Conservation (phyloP, 768 basidiomycete genomes). For the Psilocybe cubensis region DNA sequence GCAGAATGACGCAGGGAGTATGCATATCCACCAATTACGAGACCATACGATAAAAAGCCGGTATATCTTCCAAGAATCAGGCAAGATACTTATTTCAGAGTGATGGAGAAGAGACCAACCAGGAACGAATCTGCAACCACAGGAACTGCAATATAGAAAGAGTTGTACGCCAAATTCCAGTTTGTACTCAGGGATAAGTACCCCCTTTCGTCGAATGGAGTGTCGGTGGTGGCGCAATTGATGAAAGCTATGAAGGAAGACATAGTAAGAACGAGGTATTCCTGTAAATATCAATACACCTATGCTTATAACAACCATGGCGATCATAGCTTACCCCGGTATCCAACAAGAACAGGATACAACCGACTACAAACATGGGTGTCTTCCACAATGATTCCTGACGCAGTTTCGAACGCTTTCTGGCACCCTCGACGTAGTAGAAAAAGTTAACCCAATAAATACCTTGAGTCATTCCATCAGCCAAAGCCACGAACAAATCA, state of each 20-base stretch:
- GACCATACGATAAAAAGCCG: slow-evolving; percentile 3
- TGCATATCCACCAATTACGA: background rate
- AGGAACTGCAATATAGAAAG: background rate
- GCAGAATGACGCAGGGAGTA: background rate
- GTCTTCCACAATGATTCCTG: background rate
- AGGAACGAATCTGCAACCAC: background rate
- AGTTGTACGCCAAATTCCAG: background rate
- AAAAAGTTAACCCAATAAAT: background rate
- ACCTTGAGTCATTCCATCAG: background rate
- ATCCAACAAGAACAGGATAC: background rate
- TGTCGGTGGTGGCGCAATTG: background rate
- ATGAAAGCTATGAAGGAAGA: background rate
- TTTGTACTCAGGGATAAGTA: background rate
- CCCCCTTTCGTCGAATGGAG: background rate
- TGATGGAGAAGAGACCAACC: background rate
- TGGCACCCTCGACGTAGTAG: background rate
- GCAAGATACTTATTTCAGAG: background rate
- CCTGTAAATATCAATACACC: background rate
- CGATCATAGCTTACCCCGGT: background rate
- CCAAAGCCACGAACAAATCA: background rate
- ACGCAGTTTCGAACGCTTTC: background rate
- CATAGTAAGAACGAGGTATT: background rate
- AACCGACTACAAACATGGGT: background rate
- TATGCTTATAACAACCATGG: too few relatives aligned
- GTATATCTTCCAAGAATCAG: background rate